Base-by-base conservation (phyloP, 1,284 basidiomycete genomes). In the Rhizoctonia solani region DNA sequence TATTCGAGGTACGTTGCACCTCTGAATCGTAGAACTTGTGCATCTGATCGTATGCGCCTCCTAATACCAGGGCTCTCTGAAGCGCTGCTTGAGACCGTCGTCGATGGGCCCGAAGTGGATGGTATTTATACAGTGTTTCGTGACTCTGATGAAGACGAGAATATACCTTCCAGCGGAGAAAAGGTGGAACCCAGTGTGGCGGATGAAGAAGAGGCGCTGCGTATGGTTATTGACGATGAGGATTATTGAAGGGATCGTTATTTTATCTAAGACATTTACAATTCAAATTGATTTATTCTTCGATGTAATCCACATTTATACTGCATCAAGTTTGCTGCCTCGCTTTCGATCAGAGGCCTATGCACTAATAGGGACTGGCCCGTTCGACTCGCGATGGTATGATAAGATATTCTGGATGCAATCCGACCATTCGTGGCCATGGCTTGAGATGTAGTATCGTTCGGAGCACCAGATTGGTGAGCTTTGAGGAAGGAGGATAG, bases 41-140 rank as follows among this genome's bases (percentile, higher is more conserved):
- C 14, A 21, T 9, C 44, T 29, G 9, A 61, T 23, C 29, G 32
- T 30, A 2, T 56, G 30, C 5, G 2, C 32, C 41, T 6, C 39
- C 21, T n/a, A n/a, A n/a, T 3, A 16, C 42, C 69, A 92, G 89
- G 86, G 61, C 78, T 87, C 66, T 84, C 88, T 3, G 82, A 85
- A 72, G 86, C 88, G 56, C 78, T 93, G 29, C 78, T 92, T 68
- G 88, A 90, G 67, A 76, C 83, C 8, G 85, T 92, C 16, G 84
- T 91, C 3, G 88, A 89, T 73, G 90, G 89, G 0, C 89, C 89
- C 1, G 87, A 90, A 72, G 81, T 84, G 49, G 90, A 92, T 69
- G 81, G 79, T 47, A 82, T 91, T 30, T 92, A 87, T 82, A 83
- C 82, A 67, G 81, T 87, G 21, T 92, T 86, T 74, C 85, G 86